phyloP scores from a whole-genome alignment of 345 rosid genomes.

The Dimocarpus longan region DNA sequence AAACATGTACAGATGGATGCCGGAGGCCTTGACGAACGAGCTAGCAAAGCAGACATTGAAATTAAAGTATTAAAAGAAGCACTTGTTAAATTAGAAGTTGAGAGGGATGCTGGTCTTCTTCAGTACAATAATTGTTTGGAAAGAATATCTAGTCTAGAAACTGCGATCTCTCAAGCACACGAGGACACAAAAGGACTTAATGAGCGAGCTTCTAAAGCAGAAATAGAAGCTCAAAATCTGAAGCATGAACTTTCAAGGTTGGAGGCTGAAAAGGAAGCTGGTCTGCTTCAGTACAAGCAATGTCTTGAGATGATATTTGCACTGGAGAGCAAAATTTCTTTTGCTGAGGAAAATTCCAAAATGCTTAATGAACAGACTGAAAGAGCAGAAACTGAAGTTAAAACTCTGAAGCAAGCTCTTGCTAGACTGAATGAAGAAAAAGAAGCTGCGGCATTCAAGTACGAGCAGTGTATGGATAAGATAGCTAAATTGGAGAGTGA shows the following conservation, averaged over 20 bases:
- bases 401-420: constrained; percentile 56
- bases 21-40: constrained; percentile 61
- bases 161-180: constrained; percentile 42
- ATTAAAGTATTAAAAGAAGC: constrained; percentile 66
- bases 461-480: constrained; percentile 68
- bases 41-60: constrained; percentile 80
- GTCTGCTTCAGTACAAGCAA: constrained; percentile 54
- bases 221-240: constrained; percentile 59
- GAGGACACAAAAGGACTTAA: constrained; percentile 52
- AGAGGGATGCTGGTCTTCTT: constrained; percentile 70
- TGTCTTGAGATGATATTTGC: constrained; percentile 64
- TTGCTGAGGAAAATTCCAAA: constrained; percentile 59
- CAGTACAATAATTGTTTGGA: constrained; percentile 66
- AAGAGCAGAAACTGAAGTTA: constrained; percentile 64
- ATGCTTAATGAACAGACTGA: constrained; percentile 48
- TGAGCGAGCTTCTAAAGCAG: constrained; percentile 61
- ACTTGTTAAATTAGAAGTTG: constrained; percentile 63
- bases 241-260: constrained; percentile 55
- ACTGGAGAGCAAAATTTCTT: constrained; percentile 62
- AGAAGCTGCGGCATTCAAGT: constrained; percentile 50
- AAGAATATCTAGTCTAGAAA: constrained; percentile 61
- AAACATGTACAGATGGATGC: constrained; percentile 63
- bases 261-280: constrained; percentile 68
- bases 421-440: constrained; percentile 62
- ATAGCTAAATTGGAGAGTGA: constrained; percentile 67